Evolutionary conservation across 2,329 filamentous ascomycete species (phyloP).

Genomic region (Colletotrichum graminicola): DNA sequence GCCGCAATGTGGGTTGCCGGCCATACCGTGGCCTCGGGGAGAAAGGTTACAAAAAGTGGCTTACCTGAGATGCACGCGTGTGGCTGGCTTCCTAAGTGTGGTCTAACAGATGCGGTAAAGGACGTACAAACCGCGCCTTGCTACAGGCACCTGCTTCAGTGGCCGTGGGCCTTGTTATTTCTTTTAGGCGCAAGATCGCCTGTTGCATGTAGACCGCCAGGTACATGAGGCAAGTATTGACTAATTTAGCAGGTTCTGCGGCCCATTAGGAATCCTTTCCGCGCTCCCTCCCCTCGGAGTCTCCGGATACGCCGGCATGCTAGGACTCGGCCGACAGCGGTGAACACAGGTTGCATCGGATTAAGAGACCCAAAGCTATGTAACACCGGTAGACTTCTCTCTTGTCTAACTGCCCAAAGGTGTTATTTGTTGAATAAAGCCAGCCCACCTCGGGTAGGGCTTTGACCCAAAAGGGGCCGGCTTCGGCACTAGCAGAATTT

Average conservation of each 20-base stretch:
- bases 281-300: neutral
- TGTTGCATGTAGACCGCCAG: neutral
- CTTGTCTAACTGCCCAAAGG: neutral
- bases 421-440: no score
- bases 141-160: neutral
- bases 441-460: neutral
- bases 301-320: slow-evolving; percentile 14
- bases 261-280: neutral
- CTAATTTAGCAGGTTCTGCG: neutral
- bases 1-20: neutral
- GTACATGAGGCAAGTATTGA: neutral
- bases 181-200: neutral
- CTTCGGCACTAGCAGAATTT: neutral
- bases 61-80: neutral
- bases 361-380: neutral
- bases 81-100: neutral
- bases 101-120: neutral
- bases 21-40: neutral
- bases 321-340: slow-evolving; percentile 7
- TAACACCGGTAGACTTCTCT: neutral
- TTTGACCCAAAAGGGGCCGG: neutral
- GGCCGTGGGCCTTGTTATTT: neutral
- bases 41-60: neutral
- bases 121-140: slow-evolving; percentile 52
- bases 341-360: slow-evolving; percentile 10